Evolutionary conservation across 768 basidiomycete species (phyloP).

Genomic region (Tylopilus subfusipes): DNA sequence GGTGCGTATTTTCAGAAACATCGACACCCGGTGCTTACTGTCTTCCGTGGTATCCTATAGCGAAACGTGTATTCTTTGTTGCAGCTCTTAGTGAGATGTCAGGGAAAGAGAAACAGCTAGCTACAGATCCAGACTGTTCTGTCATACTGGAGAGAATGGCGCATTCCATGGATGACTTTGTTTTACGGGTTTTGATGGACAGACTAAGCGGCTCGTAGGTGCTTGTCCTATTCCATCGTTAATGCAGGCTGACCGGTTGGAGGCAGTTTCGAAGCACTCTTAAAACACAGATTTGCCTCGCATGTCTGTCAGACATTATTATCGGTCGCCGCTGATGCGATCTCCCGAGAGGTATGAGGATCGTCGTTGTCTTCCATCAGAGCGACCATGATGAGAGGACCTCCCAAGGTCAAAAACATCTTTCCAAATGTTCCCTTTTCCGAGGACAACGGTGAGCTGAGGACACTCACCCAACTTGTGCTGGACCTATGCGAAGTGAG

Average conservation of each 20-base stretch:
- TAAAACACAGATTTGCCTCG: conserved; percentile 85
- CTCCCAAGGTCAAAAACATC: conserved; percentile 50
- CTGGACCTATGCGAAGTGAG: conserved; percentile 62
- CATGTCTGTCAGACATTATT: conserved; percentile 94
- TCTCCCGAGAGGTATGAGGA: conserved; percentile 60
- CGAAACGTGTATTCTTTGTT: conserved; percentile 71
- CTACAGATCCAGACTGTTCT: conserved; percentile 93
- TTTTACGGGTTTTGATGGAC: conserved; percentile 87
- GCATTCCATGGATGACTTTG: conserved; percentile 95
- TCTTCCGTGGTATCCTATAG: conserved; percentile 35
- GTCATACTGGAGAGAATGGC: conserved; percentile 84
- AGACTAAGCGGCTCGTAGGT: conserved; percentile 85
- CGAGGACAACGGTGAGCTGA: conserved; percentile 60
- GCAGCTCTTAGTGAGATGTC: conserved; percentile 83
- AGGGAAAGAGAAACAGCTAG: conserved; percentile 83
- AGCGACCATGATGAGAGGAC: neutral
- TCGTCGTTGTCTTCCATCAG: neutral
- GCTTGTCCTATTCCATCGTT: conserved; percentile 1
- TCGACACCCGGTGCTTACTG: neutral
- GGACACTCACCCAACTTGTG: conserved; percentile 59
- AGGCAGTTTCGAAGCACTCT: conserved; percentile 57
- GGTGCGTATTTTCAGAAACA: conserved; percentile 38
- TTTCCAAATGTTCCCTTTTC: conserved; percentile 46
- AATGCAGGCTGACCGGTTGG: conserved; percentile 1
- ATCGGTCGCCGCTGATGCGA: conserved; percentile 57